A percentile compares a stretch with the other conserved stretches of the same genome.
These are phyloP conservation scores for Withania somnifera DNA, from an alignment of 305 asterid genomes.

Conservation along the genomic window DNA sequence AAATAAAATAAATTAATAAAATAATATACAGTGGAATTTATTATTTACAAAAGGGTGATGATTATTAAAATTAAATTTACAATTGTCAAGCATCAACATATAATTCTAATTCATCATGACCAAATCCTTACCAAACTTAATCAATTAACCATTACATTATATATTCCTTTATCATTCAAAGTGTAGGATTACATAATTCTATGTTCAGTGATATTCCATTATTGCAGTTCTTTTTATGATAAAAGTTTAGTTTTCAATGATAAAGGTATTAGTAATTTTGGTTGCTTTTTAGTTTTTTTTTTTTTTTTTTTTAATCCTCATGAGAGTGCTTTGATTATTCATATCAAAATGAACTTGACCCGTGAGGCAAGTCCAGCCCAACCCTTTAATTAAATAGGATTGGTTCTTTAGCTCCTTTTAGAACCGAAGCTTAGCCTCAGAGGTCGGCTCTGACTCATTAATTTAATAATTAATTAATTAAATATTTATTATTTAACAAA, in stretches of 20 bases:
- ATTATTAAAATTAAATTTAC: not conserved
- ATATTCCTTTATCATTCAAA: not conserved
- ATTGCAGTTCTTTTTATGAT: not conserved
- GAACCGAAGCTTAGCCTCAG: too few relatives aligned
- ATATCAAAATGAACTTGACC: too few relatives aligned
- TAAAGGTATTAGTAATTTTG: too few relatives aligned
- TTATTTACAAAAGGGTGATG: not conserved
- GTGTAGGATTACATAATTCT: not conserved
- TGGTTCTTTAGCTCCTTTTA: too few relatives aligned
- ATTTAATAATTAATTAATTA: too few relatives aligned
- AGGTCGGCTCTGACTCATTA: too few relatives aligned
- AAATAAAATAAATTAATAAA: not conserved
- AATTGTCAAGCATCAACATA: not conserved
- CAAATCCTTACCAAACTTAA: constrained; percentile 1
- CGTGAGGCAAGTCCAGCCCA: too few relatives aligned
- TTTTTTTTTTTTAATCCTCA: too few relatives aligned
- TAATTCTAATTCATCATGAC: not conserved
- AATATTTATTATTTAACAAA: too few relatives aligned
- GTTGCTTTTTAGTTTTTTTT: too few relatives aligned
- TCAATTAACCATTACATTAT: not conserved
- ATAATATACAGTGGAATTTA: not conserved
- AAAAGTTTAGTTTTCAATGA: not conserved
- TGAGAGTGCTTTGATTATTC: too few relatives aligned
- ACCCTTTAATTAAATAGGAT: too few relatives aligned
- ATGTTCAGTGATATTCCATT: not conserved